Base-by-base conservation (phyloP, 768 basidiomycete genomes). In the Lactifluus piperatus region DNA sequence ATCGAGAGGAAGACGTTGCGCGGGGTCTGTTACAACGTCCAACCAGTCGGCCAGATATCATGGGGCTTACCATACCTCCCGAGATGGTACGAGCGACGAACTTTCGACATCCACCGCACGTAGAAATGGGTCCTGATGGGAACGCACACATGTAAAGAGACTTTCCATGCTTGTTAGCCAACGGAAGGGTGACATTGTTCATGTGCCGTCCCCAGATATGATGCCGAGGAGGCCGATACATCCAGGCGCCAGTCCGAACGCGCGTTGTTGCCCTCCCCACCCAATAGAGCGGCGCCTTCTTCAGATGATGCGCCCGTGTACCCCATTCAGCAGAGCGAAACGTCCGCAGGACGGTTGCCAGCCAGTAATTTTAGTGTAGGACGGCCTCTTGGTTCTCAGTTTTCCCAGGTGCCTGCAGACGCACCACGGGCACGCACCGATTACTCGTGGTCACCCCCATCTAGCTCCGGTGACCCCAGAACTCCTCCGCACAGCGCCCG, bases 51-150 rank as follows among this genome's bases (percentile, higher is more conserved):
- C 74, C 79, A 7, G 88, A 93, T 64, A 84, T 94, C 62, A 85
- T 85, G 76, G 70, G 75, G 22, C 74, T 93, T 4, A 78, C 79
- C 51, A 87, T 94, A 75, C 83, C 85, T 4, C 81, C 85, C 7
- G 83, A 87, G 58, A 84, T 91, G 63, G 85, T 93, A 68, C 81
- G 86, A 46, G 76, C 86, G 34, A 85, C 87, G 18, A 88, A 87
- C 69, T 94, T 92, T 68, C 81, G 92, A 9, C 82, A 90, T 51
- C 91, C 91, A 3, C 91, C 90, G 1, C 81, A 88, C 68, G 78
- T 90, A 30, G 88, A 90, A 63, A 76, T 83, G 36, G 86, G 84
- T 10, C 77, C 81, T 4, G 87, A 91, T 64, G 84, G 86, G 18
- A 79, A 80, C 24, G 75, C 82, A 58, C 81, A 88, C 52, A 79